Base-by-base conservation (phyloP, 352 stramenopile genomes). In the Thalassiosira mediterranea region DNA sequence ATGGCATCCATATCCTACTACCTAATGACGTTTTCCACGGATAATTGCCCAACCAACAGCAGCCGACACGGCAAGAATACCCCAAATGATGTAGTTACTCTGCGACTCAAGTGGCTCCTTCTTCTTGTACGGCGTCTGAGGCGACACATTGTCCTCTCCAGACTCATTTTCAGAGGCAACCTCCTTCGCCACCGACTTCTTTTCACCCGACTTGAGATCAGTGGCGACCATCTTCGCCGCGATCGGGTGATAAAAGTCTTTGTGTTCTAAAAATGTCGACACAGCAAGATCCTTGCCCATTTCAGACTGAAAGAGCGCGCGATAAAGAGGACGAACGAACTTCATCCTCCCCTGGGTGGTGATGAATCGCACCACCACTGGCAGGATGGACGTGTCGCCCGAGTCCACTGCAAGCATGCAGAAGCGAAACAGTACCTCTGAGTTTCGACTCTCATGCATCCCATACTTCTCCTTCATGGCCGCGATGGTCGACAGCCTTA, bases 311-410 rank as follows among this genome's bases (percentile, higher is more conserved):
- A 80, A 88, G 1, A 97, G 56, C 31, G 88, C 81, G 19, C 80
- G 71, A 64, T 96, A 96, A 19, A 97, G 72, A 11, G 94, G 93
- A 8, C 94, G 76, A 4, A 94, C 90, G 76, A 94, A 97, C 77
- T 97, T 97, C 93, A 97, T 97, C 28, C 92, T 61, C 19, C 92
- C 92, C 72, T 96, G 91, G 23, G 87, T 89, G 0, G 90, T 96
- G 28, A 95, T 90, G 69, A 96, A 95, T 31, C 88, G 75, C 3
- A 92, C 32, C 8, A 87, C 88, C 15, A 88, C 62, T 10, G 82
- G 73, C 7, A 95, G 32, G 56, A 95, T 90, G 26, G 60, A 77
- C 13, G 59, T 21, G 58, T 90, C 91, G 47, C 81, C 76, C 10
- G 79, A 38, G 25, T 86, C 88, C 48, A 97, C 81, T 17, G 89